Base-by-base conservation (phyloP, 2,329 filamentous ascomycete species). In the Rhytidhysteron rufulum region DNA sequence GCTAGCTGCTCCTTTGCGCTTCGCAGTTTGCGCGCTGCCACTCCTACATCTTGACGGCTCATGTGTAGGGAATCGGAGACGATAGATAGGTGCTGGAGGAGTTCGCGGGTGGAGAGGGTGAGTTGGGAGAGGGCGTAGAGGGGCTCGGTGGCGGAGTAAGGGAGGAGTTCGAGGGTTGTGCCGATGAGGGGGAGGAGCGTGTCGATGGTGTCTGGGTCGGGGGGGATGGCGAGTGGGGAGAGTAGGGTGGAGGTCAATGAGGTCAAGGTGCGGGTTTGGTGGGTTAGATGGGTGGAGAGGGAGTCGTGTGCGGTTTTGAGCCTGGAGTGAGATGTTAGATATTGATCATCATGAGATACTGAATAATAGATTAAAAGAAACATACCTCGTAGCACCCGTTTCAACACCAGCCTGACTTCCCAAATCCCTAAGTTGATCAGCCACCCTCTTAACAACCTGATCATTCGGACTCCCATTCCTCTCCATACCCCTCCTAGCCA, bases 1-100 rank as follows among this genome's bases (percentile, higher is more conserved):
- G 83, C 80, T 2, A 97, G 84, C 45, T 95, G 80, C 60, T 95
- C 90, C 53, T 85, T 86, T 5, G 88, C 89, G 25, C 82, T 86
- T 51, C 85, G 84, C 37, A 98, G 71, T 32, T 88, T 79, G 40
- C 93, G 76, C 2, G 85, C 83, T 2, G 91, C 93, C 8, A 85
- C 85, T 3, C 82, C 85, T 0, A 88, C 93, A 1, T 87, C 86
- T 66, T 97, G 91, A 10, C 88, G 83, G 22, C 86, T 89, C 84
- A 97, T 95, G 66, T 97, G 91, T 24, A 98, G 74, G 3, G 88
- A 90, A 62, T 98, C 93, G 5, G 87, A 88, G 4, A 98, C 74
- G 50, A 88, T 85, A 53, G 88, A 88, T 34, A 98, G 78, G 5
- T 88, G 87, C 55, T 88, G 79, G 7, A 91, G 75, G 4, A 87